Evolutionary conservation across 2,329 filamentous ascomycete species (phyloP), one percentile per base, ranked within the genome.

Genomic region (Fusarium austroafricanum): DNA sequence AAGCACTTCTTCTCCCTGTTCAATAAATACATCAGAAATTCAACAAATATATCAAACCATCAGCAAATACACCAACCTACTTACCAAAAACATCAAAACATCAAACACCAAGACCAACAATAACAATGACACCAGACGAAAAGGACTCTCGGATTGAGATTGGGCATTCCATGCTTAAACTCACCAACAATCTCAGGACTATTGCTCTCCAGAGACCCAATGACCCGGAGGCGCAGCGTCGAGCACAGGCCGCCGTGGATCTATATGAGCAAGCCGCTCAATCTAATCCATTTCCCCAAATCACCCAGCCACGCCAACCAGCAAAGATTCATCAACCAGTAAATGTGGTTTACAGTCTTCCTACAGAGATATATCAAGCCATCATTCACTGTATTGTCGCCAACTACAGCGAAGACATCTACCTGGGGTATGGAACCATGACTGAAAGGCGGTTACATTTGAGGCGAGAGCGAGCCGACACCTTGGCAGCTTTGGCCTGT

Each of bases 401-500:
- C n/a, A n/a, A n/a, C n/a, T n/a, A n/a, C n/a, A n/a, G n/a, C n/a
- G n/a, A n/a, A n/a, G n/a, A n/a, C n/a, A n/a, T n/a, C n/a, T n/a
- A n/a, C n/a, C n/a, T n/a, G n/a, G n/a, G n/a, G n/a, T n/a, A n/a
- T n/a, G n/a, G n/a, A n/a, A n/a, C n/a, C n/a, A n/a, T n/a, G n/a
- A n/a, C n/a, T n/a, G n/a, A n/a, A n/a, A n/a, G n/a, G n/a, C n/a
- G n/a, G n/a, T n/a, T n/a, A n/a, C n/a, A n/a, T n/a, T n/a, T n/a
- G n/a, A n/a, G n/a, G n/a, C n/a, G n/a, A n/a, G n/a, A n/a, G n/a
- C 52, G 57, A 23, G 11, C n/a, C 4, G 23, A 15, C 5, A 65
- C 56, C 15, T 44, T 70, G 12, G 11, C 44, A 10, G 57, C 63
- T 8, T 52, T 71, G 6, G 29, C 55, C 4, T 18, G 47, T 4